A percentile compares a stretch with the other conserved stretches of the same genome.
These are phyloP conservation scores for Cercospora canescens DNA, from an alignment of 2,329 filamentous ascomycete species.

Conservation along the genomic window DNA sequence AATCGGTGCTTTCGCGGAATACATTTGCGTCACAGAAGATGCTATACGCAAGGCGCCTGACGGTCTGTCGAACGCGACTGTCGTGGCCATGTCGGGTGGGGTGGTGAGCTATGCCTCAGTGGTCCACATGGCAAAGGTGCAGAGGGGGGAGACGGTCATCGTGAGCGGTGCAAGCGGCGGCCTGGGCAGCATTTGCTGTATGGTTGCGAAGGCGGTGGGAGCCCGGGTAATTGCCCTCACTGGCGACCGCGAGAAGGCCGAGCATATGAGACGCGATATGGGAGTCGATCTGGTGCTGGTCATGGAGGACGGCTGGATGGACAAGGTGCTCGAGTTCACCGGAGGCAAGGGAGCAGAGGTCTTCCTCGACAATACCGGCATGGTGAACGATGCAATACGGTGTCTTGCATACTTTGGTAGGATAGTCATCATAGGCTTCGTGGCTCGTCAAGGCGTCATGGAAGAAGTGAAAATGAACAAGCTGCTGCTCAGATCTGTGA, in stretches of 20 bases:
- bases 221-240: conserved; percentile 57
- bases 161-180: conserved; percentile 58
- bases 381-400: conserved; percentile 56
- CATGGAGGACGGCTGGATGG: conserved; percentile 53
- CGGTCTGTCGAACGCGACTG: conserved; percentile 48
- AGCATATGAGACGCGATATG: conserved; percentile 30
- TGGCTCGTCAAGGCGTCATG: conserved; percentile 54
- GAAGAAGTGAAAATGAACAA: conserved; percentile 58
- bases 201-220: conserved; percentile 55
- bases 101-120: conserved; percentile 58
- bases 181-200: conserved; percentile 57
- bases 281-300: conserved; percentile 38
- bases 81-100: conserved; percentile 56
- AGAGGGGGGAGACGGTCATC: conserved; percentile 52
- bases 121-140: conserved; percentile 43
- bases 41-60: conserved; percentile 48
- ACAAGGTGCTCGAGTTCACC: conserved; percentile 52
- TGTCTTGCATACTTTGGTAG: conserved; percentile 56
- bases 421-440: conserved; percentile 61
- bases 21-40: conserved; percentile 45
- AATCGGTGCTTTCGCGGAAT: conserved; percentile 56
- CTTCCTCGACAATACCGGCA: conserved; percentile 60
- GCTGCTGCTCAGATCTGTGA: conserved; percentile 54
- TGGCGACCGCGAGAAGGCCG: conserved; percentile 48
- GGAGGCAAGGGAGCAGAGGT: conserved; percentile 55